Percentiles rank a stretch among this genome's conserved stretches.
phyloP scores from a whole-genome alignment of 768 basidiomycete species.

The Candolleomyces eurysporus region DNA sequence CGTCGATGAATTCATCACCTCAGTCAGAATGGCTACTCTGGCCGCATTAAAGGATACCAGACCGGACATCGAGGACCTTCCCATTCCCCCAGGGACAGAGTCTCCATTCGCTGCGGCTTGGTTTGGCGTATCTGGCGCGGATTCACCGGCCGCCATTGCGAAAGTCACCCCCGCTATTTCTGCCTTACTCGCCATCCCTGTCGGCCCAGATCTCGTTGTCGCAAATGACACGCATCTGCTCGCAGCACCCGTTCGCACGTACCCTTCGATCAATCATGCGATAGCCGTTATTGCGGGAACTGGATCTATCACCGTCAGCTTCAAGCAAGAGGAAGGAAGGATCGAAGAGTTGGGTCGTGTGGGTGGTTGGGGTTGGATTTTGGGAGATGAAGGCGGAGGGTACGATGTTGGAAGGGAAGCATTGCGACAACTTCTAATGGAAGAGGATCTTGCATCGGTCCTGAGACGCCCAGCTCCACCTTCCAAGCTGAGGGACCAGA shows the following conservation, averaged over 20 bases:
- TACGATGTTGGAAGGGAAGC: slow-evolving; percentile 78
- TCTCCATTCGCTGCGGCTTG: slow-evolving; percentile 66
- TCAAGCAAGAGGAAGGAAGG: slow-evolving; percentile 39
- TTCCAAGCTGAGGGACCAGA: slow-evolving; percentile 41
- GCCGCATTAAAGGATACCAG: slow-evolving; percentile 51
- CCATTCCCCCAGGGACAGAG: slow-evolving; percentile 9
- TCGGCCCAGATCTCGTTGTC: slow-evolving; percentile 54
- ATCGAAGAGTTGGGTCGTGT: slow-evolving; percentile 65
- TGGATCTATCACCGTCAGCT: slow-evolving; percentile 73
- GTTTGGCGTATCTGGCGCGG: slow-evolving; percentile 83
- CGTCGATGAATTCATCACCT: slow-evolving; percentile 52
- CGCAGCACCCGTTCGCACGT: slow-evolving; percentile 69
- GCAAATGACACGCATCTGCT: slow-evolving; percentile 86
- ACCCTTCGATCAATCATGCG: slow-evolving; percentile 57
- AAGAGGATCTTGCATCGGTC: slow-evolving; percentile 51
- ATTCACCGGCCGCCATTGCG: slow-evolving; percentile 62
- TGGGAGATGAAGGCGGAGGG: slow-evolving; percentile 84
- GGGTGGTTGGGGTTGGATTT: slow-evolving; percentile 84
- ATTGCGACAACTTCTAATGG: slow-evolving; percentile 61
- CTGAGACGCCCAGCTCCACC: slow-evolving; percentile 24
- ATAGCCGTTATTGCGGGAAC: slow-evolving; percentile 81
- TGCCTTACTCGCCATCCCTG: slow-evolving; percentile 54
- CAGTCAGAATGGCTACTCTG: slow-evolving; percentile 50
- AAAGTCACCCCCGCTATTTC: slow-evolving; percentile 55
- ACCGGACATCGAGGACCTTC: slow-evolving; percentile 22